These are phyloP conservation scores for Cladobotryum protrusum DNA, from an alignment of 2,329 filamentous ascomycete species.

Conservation along the genomic window DNA sequence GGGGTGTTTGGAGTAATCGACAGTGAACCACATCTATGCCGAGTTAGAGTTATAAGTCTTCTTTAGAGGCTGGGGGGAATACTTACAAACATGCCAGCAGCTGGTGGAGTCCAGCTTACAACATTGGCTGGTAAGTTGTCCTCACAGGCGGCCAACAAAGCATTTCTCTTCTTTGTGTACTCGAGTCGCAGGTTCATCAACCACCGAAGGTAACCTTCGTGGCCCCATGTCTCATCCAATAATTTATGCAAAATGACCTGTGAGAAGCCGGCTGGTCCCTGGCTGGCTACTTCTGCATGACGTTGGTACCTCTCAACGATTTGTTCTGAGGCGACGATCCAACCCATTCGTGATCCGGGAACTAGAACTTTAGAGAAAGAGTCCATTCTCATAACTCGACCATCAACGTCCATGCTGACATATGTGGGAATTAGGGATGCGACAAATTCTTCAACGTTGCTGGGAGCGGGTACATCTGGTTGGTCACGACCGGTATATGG, in stretches of 20 bases:
- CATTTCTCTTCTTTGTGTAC: conserved; percentile 75
- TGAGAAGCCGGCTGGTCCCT: conserved; percentile 78
- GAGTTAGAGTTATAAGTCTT: neutral
- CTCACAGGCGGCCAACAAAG: conserved; percentile 74
- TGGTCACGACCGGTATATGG: conserved; percentile 56
- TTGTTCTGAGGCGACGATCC: conserved; percentile 83
- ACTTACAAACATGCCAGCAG: conserved; percentile 89
- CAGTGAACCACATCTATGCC: conserved; percentile 61
- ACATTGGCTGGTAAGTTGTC: conserved; percentile 66
- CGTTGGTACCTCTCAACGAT: conserved; percentile 76
- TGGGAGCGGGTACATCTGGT: conserved; percentile 48
- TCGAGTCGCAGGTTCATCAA: conserved; percentile 72
- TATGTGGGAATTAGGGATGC: conserved; percentile 56
- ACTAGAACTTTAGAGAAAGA: conserved; percentile 90
- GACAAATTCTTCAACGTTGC: conserved; percentile 66
- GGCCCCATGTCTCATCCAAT: conserved; percentile 90
- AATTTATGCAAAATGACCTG: conserved; percentile 84
- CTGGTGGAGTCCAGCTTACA: conserved; percentile 72
- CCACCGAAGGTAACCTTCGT: conserved; percentile 85
- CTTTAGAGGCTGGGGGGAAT: neutral
- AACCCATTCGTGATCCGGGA: conserved; percentile 75
- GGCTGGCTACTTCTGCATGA: conserved; percentile 76
- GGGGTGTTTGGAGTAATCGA: conserved; percentile 63
- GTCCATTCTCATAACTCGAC: conserved; percentile 83
- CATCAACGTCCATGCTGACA: conserved; percentile 76